Evolutionary conservation across 495 filamentous ascomycete species (phyloP).

Genomic region (Collariella sp.): DNA sequence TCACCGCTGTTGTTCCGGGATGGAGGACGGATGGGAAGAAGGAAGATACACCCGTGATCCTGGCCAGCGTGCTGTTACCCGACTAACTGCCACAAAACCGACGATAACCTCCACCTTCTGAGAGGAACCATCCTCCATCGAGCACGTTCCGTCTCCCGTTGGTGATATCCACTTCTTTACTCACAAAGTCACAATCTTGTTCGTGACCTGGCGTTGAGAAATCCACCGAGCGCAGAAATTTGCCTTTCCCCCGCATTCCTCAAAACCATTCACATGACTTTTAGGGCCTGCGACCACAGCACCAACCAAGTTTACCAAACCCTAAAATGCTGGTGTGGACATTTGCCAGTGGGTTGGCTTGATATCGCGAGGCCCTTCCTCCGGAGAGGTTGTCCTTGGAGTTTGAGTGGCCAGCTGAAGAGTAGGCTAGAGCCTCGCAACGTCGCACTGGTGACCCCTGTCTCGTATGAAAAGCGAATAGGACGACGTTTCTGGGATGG

Average conservation of each 20-base stretch:
- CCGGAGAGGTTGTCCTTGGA: background rate
- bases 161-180: background rate
- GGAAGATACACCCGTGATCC: background rate
- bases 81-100: background rate
- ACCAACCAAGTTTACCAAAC: background rate
- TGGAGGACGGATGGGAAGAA: background rate
- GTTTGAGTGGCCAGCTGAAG: slow-evolving; percentile 2
- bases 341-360: background rate
- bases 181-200: too few species aligned
- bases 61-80: background rate
- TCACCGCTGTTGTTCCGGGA: background rate
- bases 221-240: background rate
- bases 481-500: background rate
- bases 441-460: background rate
- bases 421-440: background rate
- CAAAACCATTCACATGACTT: slow-evolving; percentile 10
- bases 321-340: background rate
- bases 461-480: background rate
- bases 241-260: background rate
- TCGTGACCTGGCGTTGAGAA: background rate
- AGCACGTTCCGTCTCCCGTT: background rate
- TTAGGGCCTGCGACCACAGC: slow-evolving; percentile 3
- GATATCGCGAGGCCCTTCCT: background rate
- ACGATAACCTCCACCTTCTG: background rate
- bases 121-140: background rate